Conservation (phyloP, 495 filamentous ascomycete genomes). For the Penicillium silybi region DNA sequence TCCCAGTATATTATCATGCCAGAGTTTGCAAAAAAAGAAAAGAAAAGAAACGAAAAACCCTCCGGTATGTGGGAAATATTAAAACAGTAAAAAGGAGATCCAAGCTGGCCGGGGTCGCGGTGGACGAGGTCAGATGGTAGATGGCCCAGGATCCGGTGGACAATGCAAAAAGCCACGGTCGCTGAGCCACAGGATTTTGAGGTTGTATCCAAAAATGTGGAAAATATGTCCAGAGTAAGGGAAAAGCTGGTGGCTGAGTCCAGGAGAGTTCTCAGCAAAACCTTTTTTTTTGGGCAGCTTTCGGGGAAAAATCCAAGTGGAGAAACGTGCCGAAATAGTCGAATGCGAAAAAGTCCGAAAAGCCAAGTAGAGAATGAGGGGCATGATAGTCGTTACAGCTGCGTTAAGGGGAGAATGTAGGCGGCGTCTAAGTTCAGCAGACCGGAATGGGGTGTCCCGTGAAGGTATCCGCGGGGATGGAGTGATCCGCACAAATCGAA, state of each 20-base stretch:
- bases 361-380: background rate
- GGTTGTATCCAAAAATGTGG: background rate
- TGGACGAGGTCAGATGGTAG: background rate
- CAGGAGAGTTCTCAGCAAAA: slow-evolving; percentile 8
- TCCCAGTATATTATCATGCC: slow-evolving; percentile 17
- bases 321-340: background rate
- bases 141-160: slow-evolving; percentile 8
- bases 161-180: slow-evolving; percentile 8
- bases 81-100: slow-evolving; percentile 20
- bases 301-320: background rate
- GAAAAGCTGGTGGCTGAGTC: slow-evolving; percentile 14
- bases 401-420: slow-evolving; percentile 19
- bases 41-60: slow-evolving; percentile 5
- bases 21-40: slow-evolving; percentile 4
- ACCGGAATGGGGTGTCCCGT: slow-evolving; percentile 23
- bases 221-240: slow-evolving; percentile 18
- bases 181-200: background rate
- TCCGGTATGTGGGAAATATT: slow-evolving; percentile 25
- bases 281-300: slow-evolving; percentile 12
- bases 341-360: slow-evolving; percentile 1
- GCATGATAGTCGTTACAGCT: slow-evolving; percentile 26
- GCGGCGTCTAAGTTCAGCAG: slow-evolving; percentile 15
- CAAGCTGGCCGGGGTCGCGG: background rate
- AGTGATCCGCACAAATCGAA: slow-evolving; percentile 24
- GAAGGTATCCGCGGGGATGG: slow-evolving; percentile 26